Base-by-base conservation (phyloP, 2,329 filamentous ascomycete genomes). In the Sporothrix sp. region DNA sequence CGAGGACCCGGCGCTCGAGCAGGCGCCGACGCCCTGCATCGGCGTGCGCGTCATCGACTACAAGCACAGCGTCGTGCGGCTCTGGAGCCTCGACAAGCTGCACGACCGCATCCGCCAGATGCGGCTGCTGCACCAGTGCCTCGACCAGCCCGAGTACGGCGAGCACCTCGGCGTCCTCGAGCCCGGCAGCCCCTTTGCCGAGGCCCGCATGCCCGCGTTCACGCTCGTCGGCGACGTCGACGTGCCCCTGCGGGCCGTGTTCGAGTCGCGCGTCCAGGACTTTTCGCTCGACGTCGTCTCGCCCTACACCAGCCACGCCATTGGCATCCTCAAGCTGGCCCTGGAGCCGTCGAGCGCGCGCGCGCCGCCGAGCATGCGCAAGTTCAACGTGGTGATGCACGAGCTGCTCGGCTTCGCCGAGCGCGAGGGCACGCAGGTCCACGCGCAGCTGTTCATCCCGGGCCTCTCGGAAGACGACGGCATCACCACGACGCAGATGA, bases 371-470 rank as follows among this genome's bases (percentile, higher is more conserved):
- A 93, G 87, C 52, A 96, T 87, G 2, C 71, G 97, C 52, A 98
- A 97, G 64, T 98, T 98, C 70, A 98, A 97, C 61, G 90, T 97
- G 5, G 90, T 97, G 28, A 95, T 98, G 87, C 90, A 95, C 62
- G 89, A 97, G 62, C 79, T 98, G 69, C 71, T 93, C 32, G 93
- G 93, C 1, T 98, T 98, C 59, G 85, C 93, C 0, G 93, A 98
- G 68, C 81, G 91, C 55, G 93, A 98, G 70, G 93, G 93, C 13
- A 95, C 87, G 0, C 85, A 95, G 58, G 89, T 98, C 25, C 93
- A 98, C 66, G 93, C 89, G 1, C 90, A 97, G 66, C 79, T 98
- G n/a, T 97, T 95, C 62, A 83, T 98, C 33, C 88, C 93, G 6
- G 89, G 89, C 7, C 78, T 95, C 10, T 90, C 87, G 0, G 90